Conservation (phyloP, 257 asterid genomes). For the Salvia hispanica region DNA sequence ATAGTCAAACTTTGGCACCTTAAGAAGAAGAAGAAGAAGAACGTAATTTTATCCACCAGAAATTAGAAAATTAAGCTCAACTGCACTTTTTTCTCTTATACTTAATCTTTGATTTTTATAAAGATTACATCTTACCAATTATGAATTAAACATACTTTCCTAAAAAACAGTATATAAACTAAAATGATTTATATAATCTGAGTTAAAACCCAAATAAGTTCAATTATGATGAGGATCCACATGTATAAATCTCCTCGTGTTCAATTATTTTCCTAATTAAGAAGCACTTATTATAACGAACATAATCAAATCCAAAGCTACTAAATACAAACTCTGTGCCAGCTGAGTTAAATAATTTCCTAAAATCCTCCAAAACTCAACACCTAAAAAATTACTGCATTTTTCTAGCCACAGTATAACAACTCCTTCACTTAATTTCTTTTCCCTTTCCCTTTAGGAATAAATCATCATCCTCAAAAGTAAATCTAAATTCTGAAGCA, state of each 20-base stretch:
- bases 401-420: neutral
- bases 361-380: neutral
- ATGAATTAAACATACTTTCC: neutral
- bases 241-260: neutral
- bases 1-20: conserved; percentile 9
- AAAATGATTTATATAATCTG: neutral
- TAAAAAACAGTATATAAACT: neutral
- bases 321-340: neutral
- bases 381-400: neutral
- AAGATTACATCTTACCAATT: conserved; percentile 5
- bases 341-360: neutral
- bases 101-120: conserved; percentile 1
- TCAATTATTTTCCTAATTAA: neutral
- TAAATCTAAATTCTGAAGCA: conserved; percentile 10
- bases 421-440: neutral
- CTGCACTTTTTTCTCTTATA: neutral
- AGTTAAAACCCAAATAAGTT: neutral
- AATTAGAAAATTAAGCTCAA: neutral
- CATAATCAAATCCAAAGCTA: conserved; percentile 3
- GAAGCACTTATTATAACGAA: neutral
- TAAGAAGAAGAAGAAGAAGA: neutral
- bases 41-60: conserved; percentile 5
- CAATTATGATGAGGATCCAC: neutral
- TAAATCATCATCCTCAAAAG: neutral
- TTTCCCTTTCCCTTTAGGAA: neutral